Conservation (phyloP, 768 basidiomycete genomes). For the Pulveroboletus sp. region DNA sequence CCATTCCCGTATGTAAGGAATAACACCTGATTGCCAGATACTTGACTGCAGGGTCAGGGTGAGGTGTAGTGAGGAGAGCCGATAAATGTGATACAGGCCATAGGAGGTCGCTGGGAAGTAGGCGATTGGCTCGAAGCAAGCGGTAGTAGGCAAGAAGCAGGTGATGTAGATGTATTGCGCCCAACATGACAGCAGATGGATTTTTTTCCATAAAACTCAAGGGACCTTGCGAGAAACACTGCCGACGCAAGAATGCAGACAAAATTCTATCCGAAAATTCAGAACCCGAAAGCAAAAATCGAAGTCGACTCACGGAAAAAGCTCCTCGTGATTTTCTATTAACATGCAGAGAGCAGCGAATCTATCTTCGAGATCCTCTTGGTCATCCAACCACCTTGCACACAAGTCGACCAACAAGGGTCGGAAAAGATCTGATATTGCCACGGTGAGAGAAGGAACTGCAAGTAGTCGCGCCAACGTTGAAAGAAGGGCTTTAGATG, state of each 20-base stretch:
- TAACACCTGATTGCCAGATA: slow-evolving; percentile 77
- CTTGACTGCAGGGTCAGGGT: slow-evolving; percentile 60
- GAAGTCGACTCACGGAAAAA: slow-evolving; percentile 55
- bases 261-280: slow-evolving; percentile 43
- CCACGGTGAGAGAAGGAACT: slow-evolving; percentile 55
- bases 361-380: slow-evolving; percentile 45
- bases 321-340: slow-evolving; percentile 63
- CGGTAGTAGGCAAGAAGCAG: slow-evolving; percentile 79
- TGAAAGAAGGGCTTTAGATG: slow-evolving; percentile 42
- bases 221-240: slow-evolving; percentile 48
- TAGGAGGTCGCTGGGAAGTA: slow-evolving; percentile 52
- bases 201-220: slow-evolving; percentile 40
- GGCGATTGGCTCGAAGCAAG: slow-evolving; percentile 67
- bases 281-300: slow-evolving; percentile 2
- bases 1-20: slow-evolving; percentile 70
- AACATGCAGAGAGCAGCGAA: slow-evolving; percentile 58
- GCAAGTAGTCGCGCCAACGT: slow-evolving; percentile 58
- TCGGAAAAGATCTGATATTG: slow-evolving; percentile 61
- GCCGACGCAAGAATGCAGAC: slow-evolving; percentile 43
- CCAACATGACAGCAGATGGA: slow-evolving; percentile 29
- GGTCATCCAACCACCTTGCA: slow-evolving; percentile 71
- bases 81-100: slow-evolving; percentile 54
- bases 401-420: slow-evolving; percentile 78
- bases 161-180: slow-evolving; percentile 52
- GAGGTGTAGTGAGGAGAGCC: slow-evolving; percentile 41